Evolutionary conservation across 345 rosid genomes (phyloP), one percentile per base, ranked within the genome.

Genomic region (Geranium brycei): DNA sequence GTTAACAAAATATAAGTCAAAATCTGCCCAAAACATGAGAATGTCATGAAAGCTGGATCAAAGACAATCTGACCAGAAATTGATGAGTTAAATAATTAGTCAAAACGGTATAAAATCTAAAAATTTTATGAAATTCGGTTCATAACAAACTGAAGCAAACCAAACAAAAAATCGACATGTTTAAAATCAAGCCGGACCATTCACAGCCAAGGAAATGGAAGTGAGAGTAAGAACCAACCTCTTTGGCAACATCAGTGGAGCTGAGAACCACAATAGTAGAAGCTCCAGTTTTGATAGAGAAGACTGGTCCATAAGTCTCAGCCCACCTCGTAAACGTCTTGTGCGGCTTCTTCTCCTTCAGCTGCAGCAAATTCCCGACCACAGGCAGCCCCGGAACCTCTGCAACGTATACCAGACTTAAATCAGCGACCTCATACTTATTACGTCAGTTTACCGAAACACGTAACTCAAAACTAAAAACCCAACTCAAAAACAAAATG

Each of bases 341-440:
- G 74, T 93, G 78, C 10, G 97, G 97, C 70, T 90, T 90, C 81
- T 93, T 93, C 87, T 92, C 98, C 68, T 75, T 86, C 74, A 88
- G 70, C 32, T 90, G 91, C 72, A 85, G 77, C 84, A 93, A 72
- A 67, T 90, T 93, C 76, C 99, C 99, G 11, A 90, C 61, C 28
- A 90, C 61, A 0, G 97, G 97, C 60, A 82, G 41, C 59, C 97
- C 96, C 3, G 97, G 89, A 16, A 90, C 83, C 73, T 72, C 98
- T 89, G 85, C 77, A 78, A 31, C 28, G 2, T n/a, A n/a, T n/a
- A n/a, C n/a, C n/a, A n/a, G n/a, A n/a, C 2, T 23, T 1, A 23
- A 23, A 23, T 2, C 28, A 23, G 28, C 28, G 73, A 69, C 65
- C 0, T 30, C 59, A 17, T 7, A 31, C 58, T 7, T 47, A n/a